Evolutionary conservation across 768 basidiomycete genomes (phyloP), one percentile per base, ranked within the genome.

Genomic region (Termitomyces sp.): DNA sequence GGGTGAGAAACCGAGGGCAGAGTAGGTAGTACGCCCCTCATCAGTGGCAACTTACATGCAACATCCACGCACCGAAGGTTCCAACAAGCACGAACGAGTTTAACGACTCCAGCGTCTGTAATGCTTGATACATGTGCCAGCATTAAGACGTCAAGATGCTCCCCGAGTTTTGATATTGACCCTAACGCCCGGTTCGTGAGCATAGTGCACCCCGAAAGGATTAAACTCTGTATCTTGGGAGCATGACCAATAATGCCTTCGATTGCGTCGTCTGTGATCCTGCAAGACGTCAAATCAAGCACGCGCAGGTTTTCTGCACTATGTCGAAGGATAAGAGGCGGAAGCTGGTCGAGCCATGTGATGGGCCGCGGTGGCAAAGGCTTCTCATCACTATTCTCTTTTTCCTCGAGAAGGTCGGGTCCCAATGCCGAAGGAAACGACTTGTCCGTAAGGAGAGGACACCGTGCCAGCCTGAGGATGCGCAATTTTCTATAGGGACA

Each of bases 21-120:
- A 55, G 16, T 22, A 39, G 52, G 47, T 48, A 22, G 24, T 9
- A 47, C 52, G 34, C 52, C 56, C 52, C 60, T 59, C 16, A 58
- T 24, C 63, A 57, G 52, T 51, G 55, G n/a, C 16, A 30, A 79
- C 91, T 73, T 70, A 94, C 93, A 93, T 47, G 92, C 90, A 48
- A 97, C 75, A 70, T 97, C 95, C 62, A 97, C 79, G 66, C 89
- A 90, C 55, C 88, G 80, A 50, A 98, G 75, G 37, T 88, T 82
- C 0, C 78, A 74, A 69, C 95, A 98, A 18, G 79, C 71, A 27
- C 88, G 80, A 6, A 85, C 87, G 44, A 97, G 71, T 58, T 79
- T 78, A 45, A 86, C 79, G 16, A 97, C 76, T 1, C 81, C 89
- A 7, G 69, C 74, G 66, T 97, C 95, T 42, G 94, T 96, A 65